phyloP scores from a whole-genome alignment of 208 protist genomes.

The Tritrichomonas musculus region DNA sequence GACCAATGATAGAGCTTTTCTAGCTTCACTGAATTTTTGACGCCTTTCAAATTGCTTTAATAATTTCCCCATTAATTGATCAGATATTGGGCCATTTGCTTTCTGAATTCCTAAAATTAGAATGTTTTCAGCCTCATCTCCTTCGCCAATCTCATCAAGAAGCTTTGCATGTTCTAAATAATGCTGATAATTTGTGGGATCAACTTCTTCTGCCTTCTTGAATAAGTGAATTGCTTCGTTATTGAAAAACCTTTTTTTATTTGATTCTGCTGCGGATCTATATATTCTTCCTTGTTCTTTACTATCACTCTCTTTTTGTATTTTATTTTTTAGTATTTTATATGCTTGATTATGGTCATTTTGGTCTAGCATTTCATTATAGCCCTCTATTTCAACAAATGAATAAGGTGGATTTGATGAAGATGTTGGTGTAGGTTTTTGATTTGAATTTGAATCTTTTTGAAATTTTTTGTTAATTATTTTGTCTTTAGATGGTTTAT shows the following conservation, averaged over 20 bases:
- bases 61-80: neutral
- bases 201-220: neutral
- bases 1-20: neutral
- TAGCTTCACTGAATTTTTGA: neutral
- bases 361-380: no score
- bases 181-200: neutral
- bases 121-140: neutral
- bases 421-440: no score
- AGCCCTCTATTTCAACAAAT: no score
- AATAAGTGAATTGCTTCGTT: neutral
- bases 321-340: neutral
- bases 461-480: no score
- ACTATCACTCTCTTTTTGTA: neutral
- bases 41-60: neutral
- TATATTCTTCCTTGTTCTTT: neutral
- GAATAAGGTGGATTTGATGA: no score
- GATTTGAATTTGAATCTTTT: no score
- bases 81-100: neutral
- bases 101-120: neutral
- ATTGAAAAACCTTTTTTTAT: neutral
- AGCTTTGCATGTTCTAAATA: conserved; percentile 18
- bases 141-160: neutral
- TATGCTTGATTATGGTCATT: neutral
- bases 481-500: no score
- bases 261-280: neutral